Base-by-base conservation (phyloP, 1,284 basidiomycete species). In the Volvariella volvacea region DNA sequence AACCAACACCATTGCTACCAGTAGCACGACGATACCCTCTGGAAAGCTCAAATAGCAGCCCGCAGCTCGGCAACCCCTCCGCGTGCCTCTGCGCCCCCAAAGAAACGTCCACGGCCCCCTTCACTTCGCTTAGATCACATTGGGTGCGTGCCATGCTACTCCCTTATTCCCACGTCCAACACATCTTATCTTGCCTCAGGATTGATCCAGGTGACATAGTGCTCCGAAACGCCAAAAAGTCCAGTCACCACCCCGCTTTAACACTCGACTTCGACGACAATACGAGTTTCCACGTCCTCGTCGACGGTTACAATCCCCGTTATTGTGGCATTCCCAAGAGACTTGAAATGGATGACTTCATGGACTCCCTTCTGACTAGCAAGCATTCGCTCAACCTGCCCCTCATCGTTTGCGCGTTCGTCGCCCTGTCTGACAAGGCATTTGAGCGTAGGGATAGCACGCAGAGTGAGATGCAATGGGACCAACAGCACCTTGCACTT, bases 271-370 rank as follows among this genome's bases (percentile, higher is more conserved):
- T 80, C 52, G 53, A 69, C 32, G 80, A 83, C 54, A 57, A 68
- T 10, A 71, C 71, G 4, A 53, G 64, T n/a, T 76, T 70, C 54
- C 76, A 80, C 57, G 63, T 83, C 40, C 71, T 72, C 14, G 73
- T 83, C 32, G 79, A 81, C 44, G 78, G 78, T 3, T 82, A 83
- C 57, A 64, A 76, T 48, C 78, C 80, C 1, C 50, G 62, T 12
- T 67, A 74, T 52, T 71, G 62, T 32, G 78, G 78, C 41, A 55
- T 81, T 31, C 76, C 78, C 10, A 80, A 79, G 58, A 63, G 64
- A 40, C 67, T 81, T 39, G 79, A 80, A 61, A 76, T 72, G 67
- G 71, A 79, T 54, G 59, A 70, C 15, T 57, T 57, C 22, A 61
- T 77, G 15, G 56, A 63, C 9, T 59, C 66, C 31, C 62, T 69